A percentile compares a stretch with the other conserved stretches of the same genome.
Conservation (phyloP, 192 early-diverging fungal genomes). For the Podila verticillata region DNA sequence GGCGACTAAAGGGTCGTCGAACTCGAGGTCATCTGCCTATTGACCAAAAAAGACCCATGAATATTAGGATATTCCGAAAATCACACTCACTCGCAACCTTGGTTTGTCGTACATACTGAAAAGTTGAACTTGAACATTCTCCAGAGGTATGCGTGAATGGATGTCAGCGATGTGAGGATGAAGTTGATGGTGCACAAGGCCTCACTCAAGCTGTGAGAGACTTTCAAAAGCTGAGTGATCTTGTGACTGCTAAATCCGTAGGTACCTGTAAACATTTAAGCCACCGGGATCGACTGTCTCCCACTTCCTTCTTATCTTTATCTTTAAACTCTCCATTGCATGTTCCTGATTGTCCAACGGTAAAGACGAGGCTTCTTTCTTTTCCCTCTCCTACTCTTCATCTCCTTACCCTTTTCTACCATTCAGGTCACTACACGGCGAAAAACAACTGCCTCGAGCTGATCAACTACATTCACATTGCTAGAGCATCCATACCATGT, state of each 20-base stretch:
- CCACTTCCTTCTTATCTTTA: not conserved
- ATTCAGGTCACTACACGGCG: not conserved
- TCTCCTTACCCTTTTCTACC: not conserved
- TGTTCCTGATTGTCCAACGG: no score
- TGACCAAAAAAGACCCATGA: not conserved
- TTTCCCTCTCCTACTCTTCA: not conserved
- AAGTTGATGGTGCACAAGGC: not conserved
- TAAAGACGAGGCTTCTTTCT: not conserved
- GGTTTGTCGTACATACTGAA: slow-evolving; percentile 16
- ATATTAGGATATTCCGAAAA: not conserved
- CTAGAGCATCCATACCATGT: slow-evolving; percentile 18
- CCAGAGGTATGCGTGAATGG: not conserved
- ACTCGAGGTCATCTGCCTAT: slow-evolving; percentile 48
- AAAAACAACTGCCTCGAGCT: not conserved
- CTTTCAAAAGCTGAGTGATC: no score
- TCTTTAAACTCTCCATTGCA: not conserved
- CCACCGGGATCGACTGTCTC: slow-evolving; percentile 40
- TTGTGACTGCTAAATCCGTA: slow-evolving; percentile 8
- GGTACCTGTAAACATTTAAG: slow-evolving; percentile 26
- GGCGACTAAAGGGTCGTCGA: slow-evolving; percentile 18
- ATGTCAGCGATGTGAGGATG: not conserved
- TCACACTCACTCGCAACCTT: no score
- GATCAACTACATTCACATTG: not conserved
- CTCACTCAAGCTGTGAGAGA: not conserved
- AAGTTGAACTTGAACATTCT: slow-evolving; percentile 52